Evolutionary conservation across 1,284 basidiomycete genomes (phyloP).

Genomic region (Ceratobasidium sp.): DNA sequence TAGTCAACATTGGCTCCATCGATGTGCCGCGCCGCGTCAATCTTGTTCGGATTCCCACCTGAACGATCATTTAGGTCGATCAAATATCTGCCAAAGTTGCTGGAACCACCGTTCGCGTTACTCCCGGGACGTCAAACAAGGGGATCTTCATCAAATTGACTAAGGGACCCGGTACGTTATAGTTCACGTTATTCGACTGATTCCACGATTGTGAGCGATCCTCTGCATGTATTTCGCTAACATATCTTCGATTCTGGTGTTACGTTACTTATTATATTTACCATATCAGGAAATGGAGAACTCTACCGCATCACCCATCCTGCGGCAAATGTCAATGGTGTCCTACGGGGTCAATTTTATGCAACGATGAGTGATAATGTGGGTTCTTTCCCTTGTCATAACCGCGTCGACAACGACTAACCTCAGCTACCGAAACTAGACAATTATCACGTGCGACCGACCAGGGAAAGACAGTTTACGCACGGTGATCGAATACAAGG

Average conservation of each 20-base stretch:
- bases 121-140: constrained; percentile 86
- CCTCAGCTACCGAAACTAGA: too few relatives aligned
- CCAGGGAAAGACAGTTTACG: constrained; percentile 73
- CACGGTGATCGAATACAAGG: constrained; percentile 93
- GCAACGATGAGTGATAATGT: constrained; percentile 80
- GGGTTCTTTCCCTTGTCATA: constrained; percentile 11
- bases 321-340: constrained; percentile 89
- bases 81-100: constrained; percentile 94
- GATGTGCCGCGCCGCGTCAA: neutral
- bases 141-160: constrained; percentile 87
- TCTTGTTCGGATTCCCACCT: constrained; percentile 2
- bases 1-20: constrained; percentile 42
- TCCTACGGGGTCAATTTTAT: constrained; percentile 91
- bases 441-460: constrained; percentile 85
- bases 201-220: neutral
- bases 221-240: too few relatives aligned
- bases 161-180: constrained; percentile 73
- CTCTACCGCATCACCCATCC: constrained; percentile 92
- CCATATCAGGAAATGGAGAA: constrained; percentile 67
- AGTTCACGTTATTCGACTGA: neutral
- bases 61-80: constrained; percentile 68
- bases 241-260: too few relatives aligned
- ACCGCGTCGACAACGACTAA: too few relatives aligned
- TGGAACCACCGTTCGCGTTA: constrained; percentile 85
- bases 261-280: neutral